These are phyloP conservation scores for Chernovozyma sophiae-reginae DNA, from an alignment of 1,139 yeast genomes.

Conservation along the genomic window DNA sequence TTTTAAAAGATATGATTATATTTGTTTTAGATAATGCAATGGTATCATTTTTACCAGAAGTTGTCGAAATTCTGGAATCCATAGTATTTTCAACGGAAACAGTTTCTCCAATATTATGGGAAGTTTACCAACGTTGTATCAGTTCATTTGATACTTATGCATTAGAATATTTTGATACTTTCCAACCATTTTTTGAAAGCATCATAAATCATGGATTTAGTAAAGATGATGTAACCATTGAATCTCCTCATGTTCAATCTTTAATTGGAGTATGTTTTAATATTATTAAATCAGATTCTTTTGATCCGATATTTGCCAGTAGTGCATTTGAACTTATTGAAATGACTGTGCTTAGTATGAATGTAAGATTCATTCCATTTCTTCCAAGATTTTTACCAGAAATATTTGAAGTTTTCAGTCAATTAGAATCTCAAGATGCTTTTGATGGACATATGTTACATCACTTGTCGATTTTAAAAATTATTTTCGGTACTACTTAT, in stretches of 20 bases:
- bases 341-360: conserved; percentile 36
- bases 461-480: conserved; percentile 41
- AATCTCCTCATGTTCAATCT: conserved; percentile 36
- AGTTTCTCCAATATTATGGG: conserved; percentile 48
- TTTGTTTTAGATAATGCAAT: conserved; percentile 49
- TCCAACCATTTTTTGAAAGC: conserved; percentile 47
- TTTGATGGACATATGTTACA: conserved; percentile 49
- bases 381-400: conserved; percentile 36
- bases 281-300: conserved; percentile 29
- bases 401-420: conserved; percentile 31
- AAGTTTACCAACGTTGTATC: conserved; percentile 37
- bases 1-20: conserved; percentile 37
- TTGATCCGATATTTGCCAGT: conserved; percentile 43
- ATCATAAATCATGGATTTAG: conserved; percentile 47
- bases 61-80: conserved; percentile 48
- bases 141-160: conserved; percentile 53
- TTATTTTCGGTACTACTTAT: conserved; percentile 38
- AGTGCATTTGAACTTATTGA: conserved; percentile 41
- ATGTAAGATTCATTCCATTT: conserved; percentile 27
- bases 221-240: conserved; percentile 27
- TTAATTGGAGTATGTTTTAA: conserved; percentile 36
- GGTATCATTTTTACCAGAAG: conserved; percentile 44
- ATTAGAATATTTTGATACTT: conserved; percentile 46
- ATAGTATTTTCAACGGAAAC: conserved; percentile 37
- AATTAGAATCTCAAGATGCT: conserved; percentile 36